Conservation (phyloP, 306 rosid species). For the Gastrolobium villosum region DNA sequence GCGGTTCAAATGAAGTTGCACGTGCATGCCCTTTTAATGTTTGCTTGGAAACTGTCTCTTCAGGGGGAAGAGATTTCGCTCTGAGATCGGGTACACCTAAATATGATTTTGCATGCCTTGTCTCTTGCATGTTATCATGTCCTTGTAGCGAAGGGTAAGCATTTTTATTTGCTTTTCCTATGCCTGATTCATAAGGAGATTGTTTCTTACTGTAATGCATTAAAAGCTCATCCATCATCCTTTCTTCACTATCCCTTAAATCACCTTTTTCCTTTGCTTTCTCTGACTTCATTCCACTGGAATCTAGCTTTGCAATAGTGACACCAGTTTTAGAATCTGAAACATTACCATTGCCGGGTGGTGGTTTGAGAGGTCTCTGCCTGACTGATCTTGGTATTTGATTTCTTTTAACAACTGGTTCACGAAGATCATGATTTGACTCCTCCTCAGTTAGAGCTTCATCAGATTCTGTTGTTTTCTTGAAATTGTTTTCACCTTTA, state of each 20-base stretch:
- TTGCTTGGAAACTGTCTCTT: slow-evolving; percentile 19
- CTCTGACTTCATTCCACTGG: background rate
- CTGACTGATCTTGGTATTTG: slow-evolving; percentile 77
- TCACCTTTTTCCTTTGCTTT: background rate
- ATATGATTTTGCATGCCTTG: slow-evolving; percentile 37
- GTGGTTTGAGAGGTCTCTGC: slow-evolving; percentile 55
- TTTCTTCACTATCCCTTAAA: slow-evolving; percentile 39
- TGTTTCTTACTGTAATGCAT: slow-evolving; percentile 45
- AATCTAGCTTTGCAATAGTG: background rate
- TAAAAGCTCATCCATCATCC: slow-evolving; percentile 41
- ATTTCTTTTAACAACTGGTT: slow-evolving; percentile 47
- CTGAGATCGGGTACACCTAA: slow-evolving; percentile 23
- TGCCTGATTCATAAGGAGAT: slow-evolving; percentile 36
- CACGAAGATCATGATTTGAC: slow-evolving; percentile 38
- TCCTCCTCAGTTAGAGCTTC: slow-evolving; percentile 40
- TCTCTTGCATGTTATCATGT: slow-evolving; percentile 18
- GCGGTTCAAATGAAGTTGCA: slow-evolving; percentile 58
- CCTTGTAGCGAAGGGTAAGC: slow-evolving; percentile 28
- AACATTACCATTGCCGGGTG: background rate
- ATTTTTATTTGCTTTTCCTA: slow-evolving; percentile 42
- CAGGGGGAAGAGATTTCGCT: slow-evolving; percentile 57
- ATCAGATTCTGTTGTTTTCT: slow-evolving; percentile 23
- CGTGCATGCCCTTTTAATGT: slow-evolving; percentile 33
- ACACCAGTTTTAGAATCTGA: background rate
- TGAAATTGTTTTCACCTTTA: slow-evolving; percentile 49